Evolutionary conservation across 805 yeast species (phyloP), one percentile per base, ranked within the genome.

Genomic region (Candida argentea): DNA sequence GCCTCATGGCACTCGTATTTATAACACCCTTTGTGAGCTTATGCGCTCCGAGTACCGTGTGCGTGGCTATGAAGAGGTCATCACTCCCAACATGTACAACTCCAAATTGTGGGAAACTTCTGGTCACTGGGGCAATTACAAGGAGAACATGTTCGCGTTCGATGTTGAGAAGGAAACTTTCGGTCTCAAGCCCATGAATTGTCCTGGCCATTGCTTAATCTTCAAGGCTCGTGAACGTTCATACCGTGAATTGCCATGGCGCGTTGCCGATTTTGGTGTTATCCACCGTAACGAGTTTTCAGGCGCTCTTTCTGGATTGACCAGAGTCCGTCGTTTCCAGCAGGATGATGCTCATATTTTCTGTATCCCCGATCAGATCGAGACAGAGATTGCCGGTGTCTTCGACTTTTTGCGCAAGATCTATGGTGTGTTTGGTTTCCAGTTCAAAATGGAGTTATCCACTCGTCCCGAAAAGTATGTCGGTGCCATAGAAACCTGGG

Each of bases 331-430:
- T 65, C 77, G 97, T 61, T 89, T 89, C 82, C 98, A 89, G 61
- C 98, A 89, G 66, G 98, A 89, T 59, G 98, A 89, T 62, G 96
- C 95, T 26, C 98, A 89, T 57, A 89, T 89, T 43, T 89, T 89
- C 80, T 91, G 97, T 69, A 76, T 85, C 31, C 76, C 72, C 43
- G 94, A 80, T 38, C 97, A 89, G 67, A 85, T 89, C 44, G 93
- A 76, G 52, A 55, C 61, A 30, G 97, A 89, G 65, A 85, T 89
- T 40, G 71, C 73, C 29, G 78, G 77, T 35, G 76, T 83, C 32
- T 82, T 89, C 50, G 93, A 85, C 50, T 87, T 89, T 67, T 67
- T 89, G 58, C 65, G 82, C 48, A 74, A 69, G 44, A 71, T 87
- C 20, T 89, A 91, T 55, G 95, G 95, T 45, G 75, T 80, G 24